These are phyloP conservation scores for Teratosphaeria zuluensis DNA, from an alignment of 2,329 filamentous ascomycete species.

Conservation along the genomic window DNA sequence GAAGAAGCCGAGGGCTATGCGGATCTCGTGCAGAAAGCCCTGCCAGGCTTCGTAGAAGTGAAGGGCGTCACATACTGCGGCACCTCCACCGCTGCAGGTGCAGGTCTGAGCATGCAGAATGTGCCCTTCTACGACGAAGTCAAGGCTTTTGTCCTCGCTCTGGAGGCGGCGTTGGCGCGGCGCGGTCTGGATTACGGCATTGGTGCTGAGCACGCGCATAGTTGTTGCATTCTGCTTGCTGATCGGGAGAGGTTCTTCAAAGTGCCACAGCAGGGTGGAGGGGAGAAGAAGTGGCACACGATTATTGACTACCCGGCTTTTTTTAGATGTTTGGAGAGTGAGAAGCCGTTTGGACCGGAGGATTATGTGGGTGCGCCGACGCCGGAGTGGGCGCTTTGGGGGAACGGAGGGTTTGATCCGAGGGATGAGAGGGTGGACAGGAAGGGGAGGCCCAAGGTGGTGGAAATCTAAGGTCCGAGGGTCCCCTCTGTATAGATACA, in stretches of 20 bases:
- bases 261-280: constrained; percentile 44
- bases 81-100: constrained; percentile 71
- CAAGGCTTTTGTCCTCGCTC: constrained; percentile 65
- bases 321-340: constrained; percentile 70
- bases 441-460: constrained; percentile 49
- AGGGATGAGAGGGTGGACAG: constrained; percentile 77
- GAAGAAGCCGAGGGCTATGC: constrained; percentile 89
- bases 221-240: constrained; percentile 81
- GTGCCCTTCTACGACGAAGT: constrained; percentile 95
- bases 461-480: not conserved
- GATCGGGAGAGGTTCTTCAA: constrained; percentile 64
- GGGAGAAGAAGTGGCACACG: constrained; percentile 59
- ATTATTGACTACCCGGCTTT: constrained; percentile 84
- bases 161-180: constrained; percentile 58
- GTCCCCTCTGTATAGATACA: not conserved
- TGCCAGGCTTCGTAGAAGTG: constrained; percentile 88
- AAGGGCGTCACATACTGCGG: constrained; percentile 98
- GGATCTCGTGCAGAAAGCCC: constrained; percentile 70
- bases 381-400: constrained; percentile 91
- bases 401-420: constrained; percentile 88
- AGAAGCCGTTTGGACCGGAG: constrained; percentile 61
- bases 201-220: constrained; percentile 89
- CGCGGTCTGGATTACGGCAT: constrained; percentile 78
- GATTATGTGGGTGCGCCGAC: constrained; percentile 79
- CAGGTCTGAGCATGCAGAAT: constrained; percentile 91